Evolutionary conservation across 495 filamentous ascomycete genomes (phyloP), one percentile per base, ranked within the genome.

Genomic region (Neurospora cerealis): DNA sequence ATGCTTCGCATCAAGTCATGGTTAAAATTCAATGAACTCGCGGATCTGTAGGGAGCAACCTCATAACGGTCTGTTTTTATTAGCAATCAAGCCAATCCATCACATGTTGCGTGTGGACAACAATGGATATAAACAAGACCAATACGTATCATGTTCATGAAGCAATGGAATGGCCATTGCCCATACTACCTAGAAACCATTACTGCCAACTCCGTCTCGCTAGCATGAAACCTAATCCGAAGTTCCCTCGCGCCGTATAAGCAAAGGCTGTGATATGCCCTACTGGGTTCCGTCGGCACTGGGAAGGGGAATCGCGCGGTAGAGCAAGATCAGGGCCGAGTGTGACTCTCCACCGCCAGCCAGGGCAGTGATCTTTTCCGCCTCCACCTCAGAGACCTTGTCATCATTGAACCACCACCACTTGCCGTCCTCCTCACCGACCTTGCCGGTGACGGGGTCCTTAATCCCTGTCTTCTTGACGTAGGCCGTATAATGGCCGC

Each of bases 331-430:
- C 17, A 99, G 86, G 19, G 96, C 96, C 24, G 94, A 97, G 83
- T 99, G 96, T 62, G 92, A 93, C 84, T 99, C 96, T 90, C 96
- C 96, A 79, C 96, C 96, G 74, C 96, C 96, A 71, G 93, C 87
- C 74, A 99, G 87, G 7, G 91, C 90, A 78, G 95, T 91, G 76
- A 99, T 96, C 85, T 96, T 97, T 77, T 97, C 94, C 10, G 88
- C 83, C 4, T 95, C 91, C 37, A 99, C 96, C 83, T 98, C 96
- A 46, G 92, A 89, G 13, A 99, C 96, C 81, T 95, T 97, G 78
- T 99, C 96, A 78, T 99, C 96, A 80, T 99, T 97, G 87, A 99
- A 99, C 94, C 96, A 98, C 94, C 96, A 99, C 96, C 96, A 99
- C 76, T 95, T 97, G 72, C 91, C 94, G 75, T 97, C 94, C 72